Evolutionary conservation across 768 basidiomycete genomes (phyloP).

Genomic region (Brasilioporus rufonigricans): DNA sequence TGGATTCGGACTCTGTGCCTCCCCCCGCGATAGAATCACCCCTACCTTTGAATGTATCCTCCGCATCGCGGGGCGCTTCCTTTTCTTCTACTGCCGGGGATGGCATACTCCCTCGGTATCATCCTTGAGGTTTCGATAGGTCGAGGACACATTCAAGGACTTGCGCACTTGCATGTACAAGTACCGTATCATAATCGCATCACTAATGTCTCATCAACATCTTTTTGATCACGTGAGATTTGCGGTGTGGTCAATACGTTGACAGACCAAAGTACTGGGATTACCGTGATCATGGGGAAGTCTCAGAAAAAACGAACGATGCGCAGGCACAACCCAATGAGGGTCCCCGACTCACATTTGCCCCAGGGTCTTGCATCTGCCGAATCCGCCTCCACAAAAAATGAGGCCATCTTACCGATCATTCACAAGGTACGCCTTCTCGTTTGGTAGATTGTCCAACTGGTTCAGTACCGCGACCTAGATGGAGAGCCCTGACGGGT

Average conservation of each 20-base stretch:
- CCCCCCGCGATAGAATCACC: neutral
- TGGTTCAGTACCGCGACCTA: slow-evolving; percentile 27
- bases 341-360: slow-evolving; percentile 91
- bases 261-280: too few relatives aligned
- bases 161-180: slow-evolving; percentile 17
- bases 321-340: slow-evolving; percentile 90
- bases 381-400: slow-evolving; percentile 69
- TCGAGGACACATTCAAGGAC: slow-evolving; percentile 8
- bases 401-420: slow-evolving; percentile 79
- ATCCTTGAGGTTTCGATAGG: slow-evolving; percentile 20
- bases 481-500: slow-evolving; percentile 74
- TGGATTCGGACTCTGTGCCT: slow-evolving; percentile 1
- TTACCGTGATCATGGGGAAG: slow-evolving; percentile 71
- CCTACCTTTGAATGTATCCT: neutral
- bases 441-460: neutral
- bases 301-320: slow-evolving; percentile 83
- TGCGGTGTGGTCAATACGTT: too few relatives aligned
- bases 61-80: slow-evolving; percentile 1
- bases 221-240: slow-evolving; percentile 12
- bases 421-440: slow-evolving; percentile 73
- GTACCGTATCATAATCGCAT: slow-evolving; percentile 22
- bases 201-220: slow-evolving; percentile 17
- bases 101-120: slow-evolving; percentile 28
- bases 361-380: slow-evolving; percentile 78
- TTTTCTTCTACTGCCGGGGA: slow-evolving; percentile 7